Conservation (phyloP, 2,329 filamentous ascomycete species). For the Colletotrichum graminicola region DNA sequence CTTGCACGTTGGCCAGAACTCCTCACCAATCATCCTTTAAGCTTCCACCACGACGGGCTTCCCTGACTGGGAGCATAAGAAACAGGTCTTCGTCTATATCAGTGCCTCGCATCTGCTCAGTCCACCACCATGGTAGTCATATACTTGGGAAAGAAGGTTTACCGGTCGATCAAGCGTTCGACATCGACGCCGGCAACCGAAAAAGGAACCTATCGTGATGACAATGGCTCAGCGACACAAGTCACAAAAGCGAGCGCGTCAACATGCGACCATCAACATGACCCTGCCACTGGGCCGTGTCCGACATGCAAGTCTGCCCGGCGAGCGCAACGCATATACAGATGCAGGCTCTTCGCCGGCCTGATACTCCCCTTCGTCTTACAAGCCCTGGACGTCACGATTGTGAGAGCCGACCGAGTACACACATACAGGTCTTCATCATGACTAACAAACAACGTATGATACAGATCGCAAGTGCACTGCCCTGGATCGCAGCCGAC, state of each 20-base stretch:
- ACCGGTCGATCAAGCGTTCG: constrained; percentile 18
- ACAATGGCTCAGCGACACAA: neutral
- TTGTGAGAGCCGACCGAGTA: constrained; percentile 51
- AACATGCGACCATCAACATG: constrained; percentile 24
- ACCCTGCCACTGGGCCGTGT: constrained; percentile 43
- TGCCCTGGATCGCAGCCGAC: constrained; percentile 70
- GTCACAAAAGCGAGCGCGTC: neutral
- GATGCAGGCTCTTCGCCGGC: constrained; percentile 70
- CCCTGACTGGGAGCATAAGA: neutral
- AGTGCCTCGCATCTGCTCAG: neutral
- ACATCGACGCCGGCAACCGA: neutral
- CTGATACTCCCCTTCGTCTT: constrained; percentile 72
- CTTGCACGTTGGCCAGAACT: neutral
- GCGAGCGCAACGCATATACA: constrained; percentile 55
- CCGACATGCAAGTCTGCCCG: constrained; percentile 51
- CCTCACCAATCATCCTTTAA: neutral
- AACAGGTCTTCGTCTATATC: neutral
- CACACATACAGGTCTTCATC: neutral
- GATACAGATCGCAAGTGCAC: constrained; percentile 52
- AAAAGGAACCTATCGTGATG: neutral
- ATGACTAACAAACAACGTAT: neutral
- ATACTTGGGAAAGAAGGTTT: constrained; percentile 35
- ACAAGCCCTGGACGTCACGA: constrained; percentile 73
- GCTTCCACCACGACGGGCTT: neutral
- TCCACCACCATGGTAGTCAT: constrained; percentile 28